A percentile compares a stretch with the other conserved stretches of the same genome.
Conservation (phyloP, 441 rosid species). For the Adansonia gregorii region DNA sequence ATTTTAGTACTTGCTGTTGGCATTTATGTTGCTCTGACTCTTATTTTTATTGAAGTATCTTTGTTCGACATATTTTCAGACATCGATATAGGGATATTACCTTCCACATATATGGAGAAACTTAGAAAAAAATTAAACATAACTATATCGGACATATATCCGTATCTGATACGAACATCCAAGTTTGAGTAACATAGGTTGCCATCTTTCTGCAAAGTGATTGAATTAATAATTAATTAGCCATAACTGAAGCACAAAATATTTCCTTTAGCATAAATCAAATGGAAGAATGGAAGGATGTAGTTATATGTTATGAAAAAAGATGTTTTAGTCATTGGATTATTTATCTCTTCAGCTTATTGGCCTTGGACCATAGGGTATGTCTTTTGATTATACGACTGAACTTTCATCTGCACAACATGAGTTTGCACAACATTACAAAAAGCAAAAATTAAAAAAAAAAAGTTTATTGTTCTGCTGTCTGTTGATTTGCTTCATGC, state of each 20-base stretch:
- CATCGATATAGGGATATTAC: too few species aligned
- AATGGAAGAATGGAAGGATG: not conserved
- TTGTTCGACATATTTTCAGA: too few species aligned
- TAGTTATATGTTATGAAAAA: not conserved
- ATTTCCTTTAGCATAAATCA: not conserved
- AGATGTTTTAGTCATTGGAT: not conserved
- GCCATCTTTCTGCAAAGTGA: not conserved
- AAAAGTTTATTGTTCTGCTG: not conserved
- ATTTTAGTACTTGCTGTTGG: not conserved
- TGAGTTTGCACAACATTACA: not conserved
- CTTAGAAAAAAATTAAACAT: too few species aligned
- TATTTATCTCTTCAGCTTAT: not conserved
- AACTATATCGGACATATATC: too few species aligned
- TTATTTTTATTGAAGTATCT: too few species aligned
- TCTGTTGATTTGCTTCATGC: conserved; percentile 14
- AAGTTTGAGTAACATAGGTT: too few species aligned
- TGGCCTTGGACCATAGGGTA: not conserved
- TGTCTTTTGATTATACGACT: not conserved
- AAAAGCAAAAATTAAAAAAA: not conserved
- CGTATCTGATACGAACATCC: too few species aligned
- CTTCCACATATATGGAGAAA: too few species aligned
- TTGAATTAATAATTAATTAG: not conserved
- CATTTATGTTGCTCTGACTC: not conserved
- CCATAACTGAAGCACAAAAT: not conserved
- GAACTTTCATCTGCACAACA: not conserved